Evolutionary conservation across 768 basidiomycete species (phyloP).

Genomic region (Termitomyces sp.): DNA sequence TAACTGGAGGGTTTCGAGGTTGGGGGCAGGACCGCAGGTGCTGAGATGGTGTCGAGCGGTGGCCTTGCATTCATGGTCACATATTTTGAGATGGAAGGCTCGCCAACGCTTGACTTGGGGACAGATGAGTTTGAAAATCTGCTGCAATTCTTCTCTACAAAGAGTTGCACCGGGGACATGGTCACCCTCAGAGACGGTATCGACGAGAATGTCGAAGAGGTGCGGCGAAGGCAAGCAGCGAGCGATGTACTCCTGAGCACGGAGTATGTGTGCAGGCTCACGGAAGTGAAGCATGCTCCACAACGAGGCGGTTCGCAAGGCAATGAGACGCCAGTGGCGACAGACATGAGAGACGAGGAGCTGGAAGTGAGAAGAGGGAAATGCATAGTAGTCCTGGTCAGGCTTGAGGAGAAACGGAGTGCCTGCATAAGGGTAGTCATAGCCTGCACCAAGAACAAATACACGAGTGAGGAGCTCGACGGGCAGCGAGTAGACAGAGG

Average conservation of each 20-base stretch:
- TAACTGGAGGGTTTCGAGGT: conserved; percentile 53
- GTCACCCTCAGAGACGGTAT: conserved; percentile 46
- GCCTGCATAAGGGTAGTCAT: conserved; percentile 36
- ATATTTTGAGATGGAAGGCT: conserved; percentile 55
- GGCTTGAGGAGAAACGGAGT: conserved; percentile 49
- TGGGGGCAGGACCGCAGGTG: conserved; percentile 48
- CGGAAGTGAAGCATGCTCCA: conserved; percentile 57
- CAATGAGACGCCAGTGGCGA: conserved; percentile 50
- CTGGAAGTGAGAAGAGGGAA: conserved; percentile 45
- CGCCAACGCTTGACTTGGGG: conserved; percentile 51
- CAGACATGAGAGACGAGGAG: conserved; percentile 56
- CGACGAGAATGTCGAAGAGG: conserved; percentile 51
- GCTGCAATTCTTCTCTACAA: conserved; percentile 43
- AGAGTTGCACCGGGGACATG: conserved; percentile 47
- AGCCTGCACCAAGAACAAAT: conserved; percentile 46
- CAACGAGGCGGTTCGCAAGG: conserved; percentile 42
- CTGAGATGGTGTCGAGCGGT: conserved; percentile 46
- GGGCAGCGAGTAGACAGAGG: conserved; percentile 43
- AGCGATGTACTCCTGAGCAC: conserved; percentile 41
- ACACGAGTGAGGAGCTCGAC: conserved; percentile 56
- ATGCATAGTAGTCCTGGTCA: conserved; percentile 33
- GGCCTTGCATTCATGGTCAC: conserved; percentile 54
- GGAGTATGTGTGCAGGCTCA: conserved; percentile 41
- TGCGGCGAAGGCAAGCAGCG: conserved; percentile 22
- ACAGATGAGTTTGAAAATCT: conserved; percentile 38